Evolutionary conservation across 768 basidiomycete species (phyloP).

Genomic region (Sporobolomyces roseus): DNA sequence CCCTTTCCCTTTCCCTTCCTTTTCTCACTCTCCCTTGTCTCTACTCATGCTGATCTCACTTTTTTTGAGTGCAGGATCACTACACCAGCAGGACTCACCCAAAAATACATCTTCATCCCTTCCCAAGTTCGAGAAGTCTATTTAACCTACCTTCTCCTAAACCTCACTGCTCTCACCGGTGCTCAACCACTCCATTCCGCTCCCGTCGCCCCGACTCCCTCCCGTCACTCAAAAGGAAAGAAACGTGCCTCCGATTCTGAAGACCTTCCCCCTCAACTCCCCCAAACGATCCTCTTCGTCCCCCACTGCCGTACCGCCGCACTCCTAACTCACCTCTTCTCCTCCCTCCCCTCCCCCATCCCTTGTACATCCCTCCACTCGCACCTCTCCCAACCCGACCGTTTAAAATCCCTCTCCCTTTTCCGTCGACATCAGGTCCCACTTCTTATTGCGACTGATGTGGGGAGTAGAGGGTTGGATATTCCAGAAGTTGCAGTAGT

Average conservation of each 20-base stretch:
- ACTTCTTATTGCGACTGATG: constrained; percentile 89
- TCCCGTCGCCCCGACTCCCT: constrained; percentile 61
- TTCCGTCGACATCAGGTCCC: constrained; percentile 84
- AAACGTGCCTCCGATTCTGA: constrained; percentile 52
- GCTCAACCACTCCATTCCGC: constrained; percentile 67
- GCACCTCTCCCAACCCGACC: constrained; percentile 83
- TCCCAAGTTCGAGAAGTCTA: constrained; percentile 91
- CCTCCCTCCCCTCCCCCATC: constrained; percentile 64
- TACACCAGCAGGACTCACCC: constrained; percentile 81
- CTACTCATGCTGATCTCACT: neutral
- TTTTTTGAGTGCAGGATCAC: constrained; percentile 72
- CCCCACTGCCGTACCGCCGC: constrained; percentile 78
- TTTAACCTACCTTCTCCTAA: constrained; percentile 79
- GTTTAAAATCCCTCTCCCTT: constrained; percentile 73
- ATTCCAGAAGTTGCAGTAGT: constrained; percentile 95
- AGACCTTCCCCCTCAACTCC: constrained; percentile 59
- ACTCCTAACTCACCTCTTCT: constrained; percentile 66
- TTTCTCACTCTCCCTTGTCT: no score
- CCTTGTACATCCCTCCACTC: constrained; percentile 88
- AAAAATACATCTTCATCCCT: constrained; percentile 85
- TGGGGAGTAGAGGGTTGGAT: constrained; percentile 90
- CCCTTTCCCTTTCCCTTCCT: no score
- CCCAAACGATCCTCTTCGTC: constrained; percentile 95
- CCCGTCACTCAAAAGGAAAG: constrained; percentile 39
- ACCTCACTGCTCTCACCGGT: constrained; percentile 55